These are phyloP conservation scores for Saccharomycopsis synnaedendra DNA, from an alignment of 805 yeast species.

Conservation along the genomic window DNA sequence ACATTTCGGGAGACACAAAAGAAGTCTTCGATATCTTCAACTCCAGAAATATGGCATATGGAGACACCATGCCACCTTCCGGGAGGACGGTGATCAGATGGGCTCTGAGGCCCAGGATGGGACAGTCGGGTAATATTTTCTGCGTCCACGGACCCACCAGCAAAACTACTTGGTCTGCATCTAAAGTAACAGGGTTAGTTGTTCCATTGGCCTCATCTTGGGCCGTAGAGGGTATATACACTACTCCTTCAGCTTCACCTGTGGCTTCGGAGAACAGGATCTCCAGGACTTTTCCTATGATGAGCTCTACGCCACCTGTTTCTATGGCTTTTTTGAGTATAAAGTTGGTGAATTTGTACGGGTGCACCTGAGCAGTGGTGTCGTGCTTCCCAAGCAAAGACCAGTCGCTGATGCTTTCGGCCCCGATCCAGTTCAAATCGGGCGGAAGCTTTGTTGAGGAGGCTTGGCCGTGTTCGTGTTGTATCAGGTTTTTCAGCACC, in stretches of 20 bases:
- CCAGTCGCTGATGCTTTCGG: conserved; percentile 57
- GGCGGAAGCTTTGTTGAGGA: conserved; percentile 32
- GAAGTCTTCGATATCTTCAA: conserved; percentile 50
- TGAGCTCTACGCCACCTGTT: conserved; percentile 70
- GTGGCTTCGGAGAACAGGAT: conserved; percentile 48
- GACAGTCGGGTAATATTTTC: conserved; percentile 80
- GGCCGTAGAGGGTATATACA: conserved; percentile 36
- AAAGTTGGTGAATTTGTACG: conserved; percentile 84
- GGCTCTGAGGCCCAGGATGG: conserved; percentile 87
- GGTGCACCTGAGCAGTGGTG: conserved; percentile 95
- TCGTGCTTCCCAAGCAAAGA: conserved; percentile 72
- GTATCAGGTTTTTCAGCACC: conserved; percentile 25
- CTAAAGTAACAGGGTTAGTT: conserved; percentile 33
- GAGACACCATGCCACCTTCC: conserved; percentile 61
- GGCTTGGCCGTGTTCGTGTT: conserved; percentile 17
- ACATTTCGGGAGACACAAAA: conserved; percentile 85
- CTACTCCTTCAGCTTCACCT: conserved; percentile 63
- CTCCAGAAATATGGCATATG: conserved; percentile 92
- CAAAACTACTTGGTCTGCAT: conserved; percentile 70
- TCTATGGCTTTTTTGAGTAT: conserved; percentile 71
- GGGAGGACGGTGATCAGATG: conserved; percentile 92
- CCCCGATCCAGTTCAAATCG: conserved; percentile 68
- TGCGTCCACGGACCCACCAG: conserved; percentile 98
- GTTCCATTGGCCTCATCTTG: conserved; percentile 24
- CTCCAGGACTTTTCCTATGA: conserved; percentile 75